phyloP scores from a whole-genome alignment of 116 monocot species.

The Posidonia oceanica region DNA sequence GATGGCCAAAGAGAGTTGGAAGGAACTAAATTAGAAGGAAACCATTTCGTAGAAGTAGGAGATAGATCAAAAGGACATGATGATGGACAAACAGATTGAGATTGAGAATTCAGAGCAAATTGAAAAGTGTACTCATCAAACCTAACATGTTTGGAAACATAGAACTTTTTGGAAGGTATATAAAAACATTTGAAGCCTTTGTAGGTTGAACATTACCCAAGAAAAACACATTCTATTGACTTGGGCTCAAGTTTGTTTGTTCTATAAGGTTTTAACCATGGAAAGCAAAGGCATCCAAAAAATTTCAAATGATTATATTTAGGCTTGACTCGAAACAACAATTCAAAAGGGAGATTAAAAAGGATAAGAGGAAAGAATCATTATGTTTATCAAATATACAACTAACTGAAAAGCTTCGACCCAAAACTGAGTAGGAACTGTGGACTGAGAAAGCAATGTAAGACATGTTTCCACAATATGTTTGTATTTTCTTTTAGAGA shows the following conservation, averaged over 20 bases:
- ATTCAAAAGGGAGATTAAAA: not conserved
- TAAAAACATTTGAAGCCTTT: not conserved
- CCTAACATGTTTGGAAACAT: not conserved
- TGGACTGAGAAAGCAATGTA: not conserved
- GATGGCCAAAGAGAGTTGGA: too few relatives aligned
- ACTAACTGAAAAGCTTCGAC: not conserved
- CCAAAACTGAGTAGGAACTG: not conserved
- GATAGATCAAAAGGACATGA: too few relatives aligned
- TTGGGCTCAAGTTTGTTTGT: not conserved
- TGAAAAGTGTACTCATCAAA: not conserved
- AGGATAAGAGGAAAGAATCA: not conserved
- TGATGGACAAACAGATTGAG: too few relatives aligned
- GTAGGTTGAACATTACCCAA: not conserved
- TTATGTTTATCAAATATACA: not conserved
- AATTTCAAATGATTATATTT: not conserved
- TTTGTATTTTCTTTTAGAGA: not conserved
- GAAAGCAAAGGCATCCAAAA: not conserved
- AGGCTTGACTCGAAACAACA: not conserved
- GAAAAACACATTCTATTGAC: not conserved
- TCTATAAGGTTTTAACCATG: not conserved
- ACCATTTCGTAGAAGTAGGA: too few relatives aligned
- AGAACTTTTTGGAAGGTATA: not conserved
- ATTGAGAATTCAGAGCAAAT: too few relatives aligned
- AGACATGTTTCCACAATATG: not conserved
- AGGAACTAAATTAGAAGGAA: too few relatives aligned